These are phyloP conservation scores for Verticillium zaregamsianum DNA, from an alignment of 2,329 filamentous ascomycete genomes.

Conservation along the genomic window DNA sequence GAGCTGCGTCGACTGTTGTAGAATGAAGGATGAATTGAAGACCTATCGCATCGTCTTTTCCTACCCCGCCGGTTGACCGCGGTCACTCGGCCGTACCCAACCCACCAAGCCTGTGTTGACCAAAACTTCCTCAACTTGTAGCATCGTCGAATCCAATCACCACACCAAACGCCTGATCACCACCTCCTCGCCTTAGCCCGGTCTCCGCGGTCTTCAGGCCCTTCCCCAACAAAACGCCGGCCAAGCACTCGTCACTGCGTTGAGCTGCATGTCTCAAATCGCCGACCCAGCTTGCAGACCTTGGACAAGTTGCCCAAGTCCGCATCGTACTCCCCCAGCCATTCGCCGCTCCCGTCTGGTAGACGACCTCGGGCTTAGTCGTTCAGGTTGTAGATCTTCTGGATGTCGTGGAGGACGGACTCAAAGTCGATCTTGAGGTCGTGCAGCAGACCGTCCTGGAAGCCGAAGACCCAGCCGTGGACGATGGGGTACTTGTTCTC, in stretches of 20 bases:
- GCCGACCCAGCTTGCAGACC: neutral
- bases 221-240: neutral
- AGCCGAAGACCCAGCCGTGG: constrained; percentile 71
- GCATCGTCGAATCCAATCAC: neutral
- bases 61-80: neutral
- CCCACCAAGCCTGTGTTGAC: neutral
- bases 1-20: neutral
- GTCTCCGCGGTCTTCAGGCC: neutral
- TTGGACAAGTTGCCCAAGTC: no score
- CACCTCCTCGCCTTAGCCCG: neutral
- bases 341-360: neutral
- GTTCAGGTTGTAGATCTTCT: constrained; percentile 61
- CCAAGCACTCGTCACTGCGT: neutral
- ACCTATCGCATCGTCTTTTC: neutral
- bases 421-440: constrained; percentile 61
- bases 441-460: constrained; percentile 62
- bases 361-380: constrained; percentile 16
- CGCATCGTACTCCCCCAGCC: no score
- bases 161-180: neutral
- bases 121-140: neutral
- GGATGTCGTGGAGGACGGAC: constrained; percentile 51
- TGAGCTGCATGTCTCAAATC: neutral
- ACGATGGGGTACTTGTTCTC: constrained; percentile 63
- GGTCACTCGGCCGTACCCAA: neutral
- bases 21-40: neutral